Base-by-base conservation (phyloP, 768 basidiomycete species). In the Scleroderma citrinum region DNA sequence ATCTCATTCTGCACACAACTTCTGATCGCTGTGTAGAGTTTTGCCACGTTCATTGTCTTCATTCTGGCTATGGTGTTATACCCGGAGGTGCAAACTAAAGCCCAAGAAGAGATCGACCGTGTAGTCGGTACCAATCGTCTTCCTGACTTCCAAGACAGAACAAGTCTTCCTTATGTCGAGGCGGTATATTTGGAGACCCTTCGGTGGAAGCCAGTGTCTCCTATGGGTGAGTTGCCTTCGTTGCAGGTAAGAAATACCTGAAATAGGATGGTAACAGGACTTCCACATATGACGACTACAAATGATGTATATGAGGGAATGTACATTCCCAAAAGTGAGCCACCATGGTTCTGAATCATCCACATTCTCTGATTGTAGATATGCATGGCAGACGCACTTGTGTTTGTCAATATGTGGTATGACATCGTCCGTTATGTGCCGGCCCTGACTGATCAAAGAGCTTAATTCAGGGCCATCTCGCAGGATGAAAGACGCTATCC, bases 51-150 rank as follows among this genome's bases (percentile, higher is more conserved):
- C 11, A 49, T 39, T 19, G 45, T 60, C 10, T 70, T 71, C 48
- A 39, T 67, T 43, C 59, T 70, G 6, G 66, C 64, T 16, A 69
- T 71, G 68, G 31, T 64, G 7, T 59, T 60, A 19, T 36, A 68
- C 45, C 69, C 69, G 2, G 59, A 66, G 20, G 55, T 62, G 7
- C 67, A 69, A 43, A 35, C 20, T 2, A 65, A 58, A 29, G 70
- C 68, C 13, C 57, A 59, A 31, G 57, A 58, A 19, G 70, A 70
- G 47, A 54, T 73, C 26, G 56, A 64, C 29, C 52, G 41, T 2
- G 60, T 69, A 13, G 50, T 69, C 8, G 71, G 72, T 3, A 53
- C 24, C 20, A 53, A 53, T 5, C 58, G 64, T 3, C 55, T 66
- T 14, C 70, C 69, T 4, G 50, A 53, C 13, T 58, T 67, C 17